Percentiles rank a stretch among this genome's conserved stretches.
Conservation (phyloP, 2,329 filamentous ascomycete species). For the Fusarium sp. region DNA sequence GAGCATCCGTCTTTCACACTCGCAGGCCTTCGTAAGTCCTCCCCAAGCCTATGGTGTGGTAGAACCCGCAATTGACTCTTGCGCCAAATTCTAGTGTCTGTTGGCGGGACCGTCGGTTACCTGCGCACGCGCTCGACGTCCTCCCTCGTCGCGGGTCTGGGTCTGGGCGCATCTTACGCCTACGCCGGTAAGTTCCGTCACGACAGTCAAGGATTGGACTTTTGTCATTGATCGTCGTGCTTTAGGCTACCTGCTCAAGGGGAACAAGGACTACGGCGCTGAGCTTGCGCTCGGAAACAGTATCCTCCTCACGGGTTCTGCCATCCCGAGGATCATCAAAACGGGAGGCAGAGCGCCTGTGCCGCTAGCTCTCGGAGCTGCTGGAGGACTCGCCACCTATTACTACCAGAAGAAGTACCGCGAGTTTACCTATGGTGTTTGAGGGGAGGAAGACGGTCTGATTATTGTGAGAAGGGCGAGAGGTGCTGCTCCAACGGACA, state of each 20-base stretch:
- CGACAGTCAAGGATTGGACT: rapidly evolving
- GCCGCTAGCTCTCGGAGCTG: slow-evolving; percentile 53
- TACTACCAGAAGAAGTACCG: slow-evolving; percentile 61
- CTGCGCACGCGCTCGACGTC: slow-evolving; percentile 46
- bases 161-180: slow-evolving; percentile 46
- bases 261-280: slow-evolving; percentile 60
- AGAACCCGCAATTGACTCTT: background rate
- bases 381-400: slow-evolving; percentile 55
- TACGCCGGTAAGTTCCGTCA: slow-evolving; percentile 40
- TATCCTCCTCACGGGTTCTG: slow-evolving; percentile 55
- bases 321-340: slow-evolving; percentile 57
- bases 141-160: slow-evolving; percentile 47
- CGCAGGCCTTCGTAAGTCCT: slow-evolving; percentile 55
- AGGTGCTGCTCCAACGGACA: too few relatives aligned
- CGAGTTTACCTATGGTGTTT: slow-evolving; percentile 59
- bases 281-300: slow-evolving; percentile 60
- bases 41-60: rapidly evolving
- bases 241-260: slow-evolving; percentile 59
- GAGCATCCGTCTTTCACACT: slow-evolving; percentile 61
- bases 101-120: slow-evolving; percentile 46
- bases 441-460: background rate
- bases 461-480: too few relatives aligned
- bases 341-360: slow-evolving; percentile 56
- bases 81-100: slow-evolving; percentile 34
- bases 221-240: background rate